Evolutionary conservation across 2,329 filamentous ascomycete genomes (phyloP), one percentile per base, ranked within the genome.

Genomic region (Aspergillus sclerotialis): DNA sequence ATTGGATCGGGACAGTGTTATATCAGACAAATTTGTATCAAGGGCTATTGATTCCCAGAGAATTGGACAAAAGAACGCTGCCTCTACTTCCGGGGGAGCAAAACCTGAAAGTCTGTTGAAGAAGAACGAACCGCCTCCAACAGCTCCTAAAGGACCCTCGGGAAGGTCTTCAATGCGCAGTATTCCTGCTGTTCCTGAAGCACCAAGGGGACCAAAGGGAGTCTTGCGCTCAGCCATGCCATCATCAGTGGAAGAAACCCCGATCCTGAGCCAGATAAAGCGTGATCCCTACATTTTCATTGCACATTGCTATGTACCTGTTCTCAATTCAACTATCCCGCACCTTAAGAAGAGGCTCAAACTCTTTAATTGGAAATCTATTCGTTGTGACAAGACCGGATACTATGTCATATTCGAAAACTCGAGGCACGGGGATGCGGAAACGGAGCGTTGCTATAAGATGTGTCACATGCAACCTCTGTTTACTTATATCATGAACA

Each of bases 381-480:
- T 98, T 33, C 77, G 87, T 21, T 78, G 84, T 39, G 92, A 98
- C 57, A 78, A 78, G 38, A 82, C 79, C 1, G 92, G 92, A 1
- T 98, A 95, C 60, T 96, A 86, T 56, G 78, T 96, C 33, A 70
- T 88, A n/a, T 98, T 98, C 52, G 78, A 84, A 32, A 82, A 90
- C 49, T 85, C 79, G 2, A 75, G 76, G 35, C 70, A 73, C 7
- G 90, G 90, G 3, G 81, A 88, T 49, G 72, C 80, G 36, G 88
- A 95, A 61, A 82, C 87, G 1, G 81, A 85, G 46, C 75, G 84
- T 42, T 95, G 89, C 56, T 89, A 78, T 58, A 73, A 77, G 35
- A 75, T 80, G 33, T 88, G 84, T 45, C 81, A 95, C 56, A 82
- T 84, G 56, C 82, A 82, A 28, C 76, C 84, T 5, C 77, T 98